Evolutionary conservation across 306 rosid genomes (phyloP).

Genomic region (Trifolium repens): DNA sequence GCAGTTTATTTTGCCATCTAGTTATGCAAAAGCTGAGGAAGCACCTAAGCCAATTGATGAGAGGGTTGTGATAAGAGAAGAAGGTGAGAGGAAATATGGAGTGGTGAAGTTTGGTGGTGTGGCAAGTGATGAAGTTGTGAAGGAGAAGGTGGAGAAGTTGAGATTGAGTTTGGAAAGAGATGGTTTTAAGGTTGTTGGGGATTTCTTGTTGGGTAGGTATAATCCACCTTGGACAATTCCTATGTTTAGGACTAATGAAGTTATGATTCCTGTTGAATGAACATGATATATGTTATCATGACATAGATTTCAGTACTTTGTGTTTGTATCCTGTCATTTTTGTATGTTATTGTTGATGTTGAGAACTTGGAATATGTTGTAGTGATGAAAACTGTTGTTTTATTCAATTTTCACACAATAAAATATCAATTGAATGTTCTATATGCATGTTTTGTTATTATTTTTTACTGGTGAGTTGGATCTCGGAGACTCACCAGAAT

Average conservation of each 20-base stretch:
- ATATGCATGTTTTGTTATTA: background rate
- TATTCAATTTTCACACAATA: conserved; percentile 9
- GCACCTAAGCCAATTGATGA: conserved; percentile 86
- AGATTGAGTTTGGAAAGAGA: conserved; percentile 72
- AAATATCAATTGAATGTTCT: background rate
- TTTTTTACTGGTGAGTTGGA: background rate
- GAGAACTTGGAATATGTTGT: conserved; percentile 5
- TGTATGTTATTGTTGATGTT: conserved; percentile 1
- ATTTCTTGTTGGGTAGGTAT: conserved; percentile 77
- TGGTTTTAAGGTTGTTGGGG: conserved; percentile 76
- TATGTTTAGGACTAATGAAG: conserved; percentile 76
- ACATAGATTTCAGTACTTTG: background rate
- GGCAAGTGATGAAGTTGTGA: conserved; percentile 70
- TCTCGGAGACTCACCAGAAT: background rate
- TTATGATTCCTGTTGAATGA: conserved; percentile 75
- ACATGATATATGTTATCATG: background rate
- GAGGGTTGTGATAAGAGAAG: conserved; percentile 79
- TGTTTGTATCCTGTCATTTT: background rate
- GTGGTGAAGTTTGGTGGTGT: conserved; percentile 78
- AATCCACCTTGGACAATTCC: conserved; percentile 96
- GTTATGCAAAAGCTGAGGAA: conserved; percentile 70
- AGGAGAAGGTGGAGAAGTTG: conserved; percentile 68
- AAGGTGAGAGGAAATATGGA: conserved; percentile 75
- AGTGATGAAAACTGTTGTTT: background rate
- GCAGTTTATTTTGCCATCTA: conserved; percentile 74